phyloP scores from a whole-genome alignment of 2,329 filamentous ascomycete species.

The Zasmidium angulare region DNA sequence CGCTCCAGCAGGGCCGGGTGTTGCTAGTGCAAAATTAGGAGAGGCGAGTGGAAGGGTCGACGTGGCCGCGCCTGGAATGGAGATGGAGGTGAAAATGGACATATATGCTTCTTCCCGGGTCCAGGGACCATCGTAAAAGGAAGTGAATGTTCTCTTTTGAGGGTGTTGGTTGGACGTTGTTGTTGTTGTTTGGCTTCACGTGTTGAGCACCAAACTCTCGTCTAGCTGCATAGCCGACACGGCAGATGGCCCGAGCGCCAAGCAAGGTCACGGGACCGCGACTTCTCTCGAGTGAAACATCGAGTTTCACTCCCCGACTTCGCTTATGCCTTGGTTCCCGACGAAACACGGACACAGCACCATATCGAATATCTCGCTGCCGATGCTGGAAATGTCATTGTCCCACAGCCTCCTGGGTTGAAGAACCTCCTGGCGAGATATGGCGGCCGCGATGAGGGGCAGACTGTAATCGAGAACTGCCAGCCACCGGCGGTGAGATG shows the following conservation, averaged over 20 bases:
- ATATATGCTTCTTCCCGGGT: not conserved
- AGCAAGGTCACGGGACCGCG: not conserved
- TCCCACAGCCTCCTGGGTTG: not conserved
- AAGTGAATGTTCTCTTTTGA: not conserved
- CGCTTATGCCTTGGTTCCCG: not conserved
- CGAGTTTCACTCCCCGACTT: not conserved
- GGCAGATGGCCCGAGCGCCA: not conserved
- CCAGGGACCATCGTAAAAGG: not conserved
- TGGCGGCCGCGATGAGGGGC: not conserved
- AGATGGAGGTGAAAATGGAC: not conserved
- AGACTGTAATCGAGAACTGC: not conserved
- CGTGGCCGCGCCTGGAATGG: not conserved
- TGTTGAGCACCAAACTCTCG: not conserved
- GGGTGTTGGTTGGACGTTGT: not conserved
- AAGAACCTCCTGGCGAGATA: not conserved
- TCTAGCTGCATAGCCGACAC: not conserved
- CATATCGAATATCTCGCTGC: not conserved
- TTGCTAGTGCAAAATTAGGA: not conserved
- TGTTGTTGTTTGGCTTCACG: not conserved
- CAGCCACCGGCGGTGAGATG: not conserved
- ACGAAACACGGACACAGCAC: not conserved
- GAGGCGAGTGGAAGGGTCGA: not conserved
- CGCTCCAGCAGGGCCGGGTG: conserved; percentile 1
- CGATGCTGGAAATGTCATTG: not conserved
- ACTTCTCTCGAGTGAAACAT: not conserved